A percentile compares a stretch with the other conserved stretches of the same genome.
Evolutionary conservation across 2,329 filamentous ascomycete genomes (phyloP).

Genomic region (Colletotrichum sp.): DNA sequence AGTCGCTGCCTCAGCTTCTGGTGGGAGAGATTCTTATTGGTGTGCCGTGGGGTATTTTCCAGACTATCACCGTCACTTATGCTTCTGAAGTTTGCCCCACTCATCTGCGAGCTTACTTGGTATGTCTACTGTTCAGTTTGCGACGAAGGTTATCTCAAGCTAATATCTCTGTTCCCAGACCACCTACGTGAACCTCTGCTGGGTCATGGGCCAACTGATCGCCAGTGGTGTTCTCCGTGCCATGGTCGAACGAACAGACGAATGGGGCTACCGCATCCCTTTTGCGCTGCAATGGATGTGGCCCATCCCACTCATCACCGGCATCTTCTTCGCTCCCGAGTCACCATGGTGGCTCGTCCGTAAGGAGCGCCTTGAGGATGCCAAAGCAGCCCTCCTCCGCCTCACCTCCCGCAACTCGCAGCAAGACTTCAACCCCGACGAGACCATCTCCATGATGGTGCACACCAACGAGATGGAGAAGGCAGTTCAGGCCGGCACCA

Average conservation of each 20-base stretch:
- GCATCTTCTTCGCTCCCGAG: constrained; percentile 50
- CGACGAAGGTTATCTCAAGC: not conserved
- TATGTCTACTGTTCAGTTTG: constrained; percentile 29
- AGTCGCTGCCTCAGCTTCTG: constrained; percentile 44
- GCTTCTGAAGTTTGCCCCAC: constrained; percentile 51
- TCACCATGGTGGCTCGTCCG: constrained; percentile 57
- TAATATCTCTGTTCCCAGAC: constrained; percentile 32
- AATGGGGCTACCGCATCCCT: constrained; percentile 53
- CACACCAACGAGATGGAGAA: constrained; percentile 56
- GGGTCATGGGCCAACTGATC: constrained; percentile 54
- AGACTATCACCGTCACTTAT: constrained; percentile 52
- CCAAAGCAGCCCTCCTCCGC: constrained; percentile 40
- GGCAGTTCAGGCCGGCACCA: constrained; percentile 40
- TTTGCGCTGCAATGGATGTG: constrained; percentile 57
- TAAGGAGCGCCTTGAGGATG: constrained; percentile 41
- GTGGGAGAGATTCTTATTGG: constrained; percentile 52
- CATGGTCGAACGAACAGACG: constrained; percentile 38
- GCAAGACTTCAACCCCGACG: constrained; percentile 40
- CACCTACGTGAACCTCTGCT: constrained; percentile 55
- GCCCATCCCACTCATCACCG: constrained; percentile 48
- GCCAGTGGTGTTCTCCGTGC: constrained; percentile 47
- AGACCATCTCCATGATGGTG: constrained; percentile 55
- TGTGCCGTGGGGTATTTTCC: constrained; percentile 52
- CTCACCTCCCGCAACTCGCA: constrained; percentile 38
- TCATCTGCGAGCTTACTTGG: constrained; percentile 52